These are phyloP conservation scores for Talaromyces sp. DNA, from an alignment of 2,329 filamentous ascomycete species.

Conservation along the genomic window DNA sequence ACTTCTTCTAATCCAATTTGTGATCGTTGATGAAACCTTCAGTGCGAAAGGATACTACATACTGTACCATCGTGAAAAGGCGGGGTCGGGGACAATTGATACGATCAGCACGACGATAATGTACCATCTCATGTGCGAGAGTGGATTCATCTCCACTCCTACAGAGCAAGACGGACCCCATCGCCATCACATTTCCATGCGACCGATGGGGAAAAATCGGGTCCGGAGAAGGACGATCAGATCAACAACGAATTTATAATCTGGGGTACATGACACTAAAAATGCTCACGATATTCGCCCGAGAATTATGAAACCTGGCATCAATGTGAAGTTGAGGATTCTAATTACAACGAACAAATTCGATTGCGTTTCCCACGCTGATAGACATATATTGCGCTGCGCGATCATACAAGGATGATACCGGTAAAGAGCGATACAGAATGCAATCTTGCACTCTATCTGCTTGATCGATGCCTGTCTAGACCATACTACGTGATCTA, in stretches of 20 bases:
- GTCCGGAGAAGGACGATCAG: conserved; percentile 13
- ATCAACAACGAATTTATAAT: conserved; percentile 6
- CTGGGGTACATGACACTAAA: conserved; percentile 6
- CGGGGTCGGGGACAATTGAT: background rate
- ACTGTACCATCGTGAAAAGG: background rate
- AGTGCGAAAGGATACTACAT: background rate
- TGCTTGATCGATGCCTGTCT: background rate
- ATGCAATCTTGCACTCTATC: background rate
- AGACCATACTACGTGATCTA: background rate
- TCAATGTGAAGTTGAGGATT: too few relatives aligned
- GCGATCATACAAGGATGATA: background rate
- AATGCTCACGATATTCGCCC: background rate
- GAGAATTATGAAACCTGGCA: background rate
- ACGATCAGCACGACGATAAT: background rate
- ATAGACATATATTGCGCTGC: background rate
- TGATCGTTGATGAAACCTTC: background rate
- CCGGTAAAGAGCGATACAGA: background rate
- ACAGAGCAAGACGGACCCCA: background rate
- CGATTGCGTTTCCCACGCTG: background rate
- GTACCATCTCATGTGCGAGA: background rate
- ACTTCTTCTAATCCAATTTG: background rate
- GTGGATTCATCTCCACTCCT: conserved; percentile 14
- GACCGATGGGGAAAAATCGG: conserved; percentile 12
- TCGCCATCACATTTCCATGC: conserved; percentile 2
- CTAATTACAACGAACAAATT: too few relatives aligned